Base-by-base conservation (phyloP, 495 filamentous ascomycete genomes). In the Arthonia radiata region DNA sequence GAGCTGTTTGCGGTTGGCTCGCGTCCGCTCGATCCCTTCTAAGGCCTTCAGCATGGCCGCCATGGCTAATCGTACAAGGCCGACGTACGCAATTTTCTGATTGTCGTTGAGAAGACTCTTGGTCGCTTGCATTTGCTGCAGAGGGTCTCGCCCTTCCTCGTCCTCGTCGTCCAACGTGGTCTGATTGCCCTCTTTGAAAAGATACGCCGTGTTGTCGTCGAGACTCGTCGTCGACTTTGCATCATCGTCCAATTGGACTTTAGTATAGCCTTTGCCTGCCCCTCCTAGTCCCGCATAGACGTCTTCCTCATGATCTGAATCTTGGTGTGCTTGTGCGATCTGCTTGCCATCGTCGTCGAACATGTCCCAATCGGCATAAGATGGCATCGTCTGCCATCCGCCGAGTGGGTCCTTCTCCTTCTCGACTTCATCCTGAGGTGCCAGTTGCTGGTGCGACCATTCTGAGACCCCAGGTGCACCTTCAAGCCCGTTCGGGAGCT, bases 341-440 rank as follows among this genome's bases (percentile, higher is more conserved):
- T 94, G 59, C 40, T 63, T 76, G 31, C 80, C 76, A 37, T 89
- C 70, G 35, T 99, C 86, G 43, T 99, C 77, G 44, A 94, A 99
- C 17, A 90, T 68, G 50, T 94, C 83, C 41, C 79, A 78, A 11
- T 76, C 70, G 4, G 79, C 86, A 32, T 75, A 72, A 4, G 89
- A 75, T 11, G 86, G 83, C 86, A 99, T 99, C 2, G 58, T 55
- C 50, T 91, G 75, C 86, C 86, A 99, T n/a, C n/a, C n/a, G n/a
- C n/a, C n/a, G n/a, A n/a, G n/a, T 30, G 57, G 69, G 13, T 52
- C 67, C 14, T 70, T 65, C 0, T 64, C 63, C 4, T 61, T 50
- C 18, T 61, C 47, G 11, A 22, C 7, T 4, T 57, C 47, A n/a
- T 61, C 53, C 16, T 37, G 48, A 19, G 60, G 49, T 7, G 69